Evolutionary conservation across 768 basidiomycete species (phyloP).

Genomic region (Mycena kentingensis): DNA sequence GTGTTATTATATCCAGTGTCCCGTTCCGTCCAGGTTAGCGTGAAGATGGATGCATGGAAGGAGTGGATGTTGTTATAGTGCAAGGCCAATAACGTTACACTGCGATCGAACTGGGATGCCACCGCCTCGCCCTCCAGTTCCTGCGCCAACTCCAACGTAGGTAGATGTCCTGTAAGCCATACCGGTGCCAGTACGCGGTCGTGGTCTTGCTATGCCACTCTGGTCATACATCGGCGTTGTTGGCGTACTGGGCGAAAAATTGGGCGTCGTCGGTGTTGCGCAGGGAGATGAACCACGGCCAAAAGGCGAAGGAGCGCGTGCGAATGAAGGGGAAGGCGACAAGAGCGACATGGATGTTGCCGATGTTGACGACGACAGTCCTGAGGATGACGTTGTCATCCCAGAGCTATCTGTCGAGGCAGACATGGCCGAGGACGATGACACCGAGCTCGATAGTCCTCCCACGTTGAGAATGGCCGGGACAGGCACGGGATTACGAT

Average conservation of each 20-base stretch:
- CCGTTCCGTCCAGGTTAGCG: background rate
- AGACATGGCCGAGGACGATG: constrained; percentile 8
- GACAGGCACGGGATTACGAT: constrained; percentile 20
- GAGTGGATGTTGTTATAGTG: constrained; percentile 3
- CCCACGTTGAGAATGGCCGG: constrained; percentile 5
- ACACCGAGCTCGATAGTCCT: background rate
- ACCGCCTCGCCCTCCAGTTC: background rate
- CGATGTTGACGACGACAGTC: constrained; percentile 11
- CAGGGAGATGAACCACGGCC: background rate
- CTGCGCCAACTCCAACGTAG: constrained; percentile 1
- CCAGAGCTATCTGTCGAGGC: constrained; percentile 1
- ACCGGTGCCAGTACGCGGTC: constrained; percentile 51
- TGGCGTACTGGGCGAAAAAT: constrained; percentile 7
- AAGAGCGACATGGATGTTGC: constrained; percentile 17
- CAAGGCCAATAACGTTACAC: constrained; percentile 8
- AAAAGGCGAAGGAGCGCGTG: background rate
- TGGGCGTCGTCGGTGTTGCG: background rate
- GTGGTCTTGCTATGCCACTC: constrained; percentile 27
- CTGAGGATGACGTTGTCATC: background rate
- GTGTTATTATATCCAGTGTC: background rate
- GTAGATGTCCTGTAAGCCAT: constrained; percentile 46
- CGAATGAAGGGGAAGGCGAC: constrained; percentile 9
- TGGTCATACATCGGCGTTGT: constrained; percentile 19
- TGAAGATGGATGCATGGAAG: background rate
- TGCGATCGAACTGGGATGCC: constrained; percentile 3